phyloP scores from a whole-genome alignment of 2,329 filamentous ascomycete genomes.

The Calonectria leucothoes region DNA sequence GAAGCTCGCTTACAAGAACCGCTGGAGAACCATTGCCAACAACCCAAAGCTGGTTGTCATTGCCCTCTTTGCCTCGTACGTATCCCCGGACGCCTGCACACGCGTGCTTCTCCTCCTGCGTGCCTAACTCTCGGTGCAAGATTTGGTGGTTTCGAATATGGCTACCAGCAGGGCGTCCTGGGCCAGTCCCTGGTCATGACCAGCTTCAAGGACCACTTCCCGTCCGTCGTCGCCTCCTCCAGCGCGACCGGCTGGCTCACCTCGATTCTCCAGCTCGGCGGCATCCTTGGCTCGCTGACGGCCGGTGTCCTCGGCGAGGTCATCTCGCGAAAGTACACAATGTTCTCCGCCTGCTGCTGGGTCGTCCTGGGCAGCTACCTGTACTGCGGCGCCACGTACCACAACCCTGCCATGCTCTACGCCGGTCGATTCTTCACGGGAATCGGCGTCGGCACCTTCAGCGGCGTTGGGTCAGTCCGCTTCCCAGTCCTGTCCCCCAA shows the following conservation, averaged over 20 bases:
- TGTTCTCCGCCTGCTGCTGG: constrained; percentile 61
- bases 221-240: constrained; percentile 57
- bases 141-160: constrained; percentile 37
- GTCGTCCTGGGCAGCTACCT: constrained; percentile 58
- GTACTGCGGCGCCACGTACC: constrained; percentile 54
- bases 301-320: constrained; percentile 61
- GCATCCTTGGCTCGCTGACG: constrained; percentile 59
- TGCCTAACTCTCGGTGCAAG: neutral
- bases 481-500: neutral
- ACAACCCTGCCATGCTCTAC: constrained; percentile 56
- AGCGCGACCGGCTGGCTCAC: constrained; percentile 63
- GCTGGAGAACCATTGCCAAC: constrained; percentile 36
- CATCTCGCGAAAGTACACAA: constrained; percentile 63
- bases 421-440: constrained; percentile 63
- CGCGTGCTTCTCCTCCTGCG: neutral
- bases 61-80: constrained; percentile 41
- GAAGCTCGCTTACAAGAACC: constrained; percentile 38
- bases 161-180: constrained; percentile 62
- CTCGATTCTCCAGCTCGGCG: constrained; percentile 62
- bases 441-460: constrained; percentile 60
- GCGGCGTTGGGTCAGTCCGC: constrained; percentile 45
- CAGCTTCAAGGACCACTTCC: constrained; percentile 61
- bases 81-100: neutral
- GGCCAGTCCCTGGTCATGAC: constrained; percentile 66
- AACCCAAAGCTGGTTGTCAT: constrained; percentile 39